Evolutionary conservation across 2,329 filamentous ascomycete species (phyloP), one percentile per base, ranked within the genome.

Genomic region (Paecilomyces formosus): DNA sequence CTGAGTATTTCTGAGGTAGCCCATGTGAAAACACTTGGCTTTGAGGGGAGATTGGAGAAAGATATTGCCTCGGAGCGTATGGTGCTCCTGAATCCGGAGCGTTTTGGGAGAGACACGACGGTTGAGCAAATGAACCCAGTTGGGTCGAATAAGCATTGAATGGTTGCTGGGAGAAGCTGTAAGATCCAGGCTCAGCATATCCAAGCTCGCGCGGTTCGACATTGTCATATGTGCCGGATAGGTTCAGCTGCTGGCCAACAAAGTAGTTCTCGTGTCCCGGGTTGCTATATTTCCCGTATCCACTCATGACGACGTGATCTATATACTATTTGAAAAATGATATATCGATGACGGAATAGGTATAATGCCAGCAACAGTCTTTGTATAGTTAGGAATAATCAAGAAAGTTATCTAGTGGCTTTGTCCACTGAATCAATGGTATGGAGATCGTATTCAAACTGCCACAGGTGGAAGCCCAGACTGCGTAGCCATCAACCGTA

Each of bases 91-190:
- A 55, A 59, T 72, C 69, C 30, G 73, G 68, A 49, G 69, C 67
- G 49, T 66, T 65, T 4, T 70, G 57, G 22, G 68, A 59, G n/a
- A 76, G 61, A 24, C 61, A 63, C 13, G 71, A 64, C 50, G 72
- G 74, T 51, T 62, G 69, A 60, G 73, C 75, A 11, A 71, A 67
- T 21, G 74, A 64, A 24, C 69, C 67, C 57, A 74, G 73, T 26
- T 73, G 70, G 52, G 69, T 57, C 35, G 71, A 64, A 59, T 77
- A 79, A 15, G 73, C 65, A 60, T 59, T 72, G 65, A 72, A 74
- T 56, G 67, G 67, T 59, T 65, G 72, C 53, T 70, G 72, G 24
- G 68, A 60, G 30, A 73, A 70, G 58, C 66, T 66, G 56, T 74
- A 74, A 12, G 69, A 60, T 28, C 61, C 62, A 54, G 70, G 59